Conservation (phyloP, 2,329 filamentous ascomycete genomes). For the Achaetomium macrosporum region DNA sequence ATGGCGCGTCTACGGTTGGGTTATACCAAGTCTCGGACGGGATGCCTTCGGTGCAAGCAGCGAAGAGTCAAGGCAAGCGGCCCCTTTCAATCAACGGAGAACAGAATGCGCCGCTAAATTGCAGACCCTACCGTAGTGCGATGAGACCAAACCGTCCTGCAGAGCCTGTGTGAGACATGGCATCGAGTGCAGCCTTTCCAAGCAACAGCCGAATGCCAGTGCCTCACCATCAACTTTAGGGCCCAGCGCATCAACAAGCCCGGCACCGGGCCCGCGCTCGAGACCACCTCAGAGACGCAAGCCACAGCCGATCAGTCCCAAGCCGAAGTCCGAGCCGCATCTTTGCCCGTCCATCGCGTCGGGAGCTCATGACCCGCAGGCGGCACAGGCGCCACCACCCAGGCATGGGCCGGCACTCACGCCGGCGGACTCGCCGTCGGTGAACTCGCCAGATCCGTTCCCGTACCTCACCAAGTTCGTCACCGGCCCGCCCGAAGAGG, state of each 20-base stretch:
- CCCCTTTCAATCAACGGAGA: no score
- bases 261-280: background rate
- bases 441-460: slow-evolving; percentile 14
- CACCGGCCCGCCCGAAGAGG: slow-evolving; percentile 11
- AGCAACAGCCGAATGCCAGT: background rate
- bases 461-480: slow-evolving; percentile 21
- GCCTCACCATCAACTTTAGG: background rate
- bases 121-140: slow-evolving; percentile 27
- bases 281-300: background rate
- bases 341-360: background rate
- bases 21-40: slow-evolving; percentile 33
- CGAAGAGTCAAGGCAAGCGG: slow-evolving; percentile 32
- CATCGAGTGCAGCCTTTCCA: slow-evolving; percentile 30
- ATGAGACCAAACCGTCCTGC: slow-evolving; percentile 36
- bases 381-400: slow-evolving; percentile 3
- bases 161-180: slow-evolving; percentile 33
- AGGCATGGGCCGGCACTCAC: background rate
- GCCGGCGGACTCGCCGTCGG: background rate
- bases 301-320: slow-evolving; percentile 13
- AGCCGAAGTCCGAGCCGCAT: background rate
- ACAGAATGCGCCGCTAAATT: no score
- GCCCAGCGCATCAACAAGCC: slow-evolving; percentile 6
- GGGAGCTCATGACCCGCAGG: background rate
- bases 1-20: slow-evolving; percentile 29
- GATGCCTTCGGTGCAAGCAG: slow-evolving; percentile 33